A percentile compares a stretch with the other conserved stretches of the same genome.
These are phyloP conservation scores for Ophiognomonia clavigignenti-juglandacearum DNA, from an alignment of 2,329 filamentous ascomycete genomes.

Conservation along the genomic window DNA sequence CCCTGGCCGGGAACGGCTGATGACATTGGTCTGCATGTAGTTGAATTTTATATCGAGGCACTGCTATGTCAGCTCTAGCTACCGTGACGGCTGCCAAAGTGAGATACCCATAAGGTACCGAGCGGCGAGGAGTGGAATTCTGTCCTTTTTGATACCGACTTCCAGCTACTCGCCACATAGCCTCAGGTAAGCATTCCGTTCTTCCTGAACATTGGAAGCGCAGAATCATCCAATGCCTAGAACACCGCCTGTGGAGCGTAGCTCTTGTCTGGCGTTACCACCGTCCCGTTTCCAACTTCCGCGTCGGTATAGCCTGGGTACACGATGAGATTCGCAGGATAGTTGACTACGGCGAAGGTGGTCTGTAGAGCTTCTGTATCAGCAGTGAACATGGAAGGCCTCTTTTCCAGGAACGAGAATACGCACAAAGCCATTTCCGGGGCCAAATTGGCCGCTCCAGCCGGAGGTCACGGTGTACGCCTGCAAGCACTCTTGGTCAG, in stretches of 20 bases:
- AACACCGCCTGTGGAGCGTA: slow-evolving; percentile 31
- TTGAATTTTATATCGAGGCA: no score
- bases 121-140: no score
- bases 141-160: no score
- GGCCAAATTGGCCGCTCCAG: slow-evolving; percentile 53
- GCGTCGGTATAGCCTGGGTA: slow-evolving; percentile 51
- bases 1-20: no score
- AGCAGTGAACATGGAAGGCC: not conserved
- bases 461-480: slow-evolving; percentile 45
- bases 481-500: not conserved
- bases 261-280: slow-evolving; percentile 45
- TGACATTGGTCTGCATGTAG: no score
- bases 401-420: not conserved
- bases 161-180: no score
- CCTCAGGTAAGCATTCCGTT: no score
- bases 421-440: slow-evolving; percentile 40
- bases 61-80: no score
- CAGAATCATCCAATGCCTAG: no score
- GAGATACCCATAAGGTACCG: no score
- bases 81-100: no score
- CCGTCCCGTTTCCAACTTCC: slow-evolving; percentile 38
- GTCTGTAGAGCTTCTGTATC: slow-evolving; percentile 24
- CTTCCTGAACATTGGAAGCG: no score
- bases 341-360: slow-evolving; percentile 44
- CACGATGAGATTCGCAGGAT: slow-evolving; percentile 36